Base-by-base conservation (phyloP, 1,139 yeast species). In the Protomyces inundatus region DNA sequence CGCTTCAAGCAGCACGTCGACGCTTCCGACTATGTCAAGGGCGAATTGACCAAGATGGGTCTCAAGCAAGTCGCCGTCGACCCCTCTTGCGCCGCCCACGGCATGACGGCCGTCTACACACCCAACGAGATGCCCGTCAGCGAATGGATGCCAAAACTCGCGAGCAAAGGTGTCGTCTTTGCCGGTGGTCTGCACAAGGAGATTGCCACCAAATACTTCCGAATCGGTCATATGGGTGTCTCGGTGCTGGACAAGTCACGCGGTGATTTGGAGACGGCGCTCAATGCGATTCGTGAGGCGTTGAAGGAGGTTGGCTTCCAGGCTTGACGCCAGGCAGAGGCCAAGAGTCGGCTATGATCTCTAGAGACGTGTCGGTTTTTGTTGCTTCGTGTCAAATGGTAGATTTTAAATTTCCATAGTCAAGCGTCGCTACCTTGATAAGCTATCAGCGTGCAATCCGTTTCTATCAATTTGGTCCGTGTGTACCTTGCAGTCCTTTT, bases 211-310 rank as follows among this genome's bases (percentile, higher is more conserved):
- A 86, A 87, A 75, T 90, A 90, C 78, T 89, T 91, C 79, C 84
- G 98, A 77, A 85, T 91, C 67, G 98, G 98, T 39, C 98, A 91
- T 77, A 91, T 91, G 98, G 97, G 97, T 69, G 84, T 83, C 56
- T 77, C 84, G 64, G 79, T 81, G 57, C 79, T 81, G 60, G 77
- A 77, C 66, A 75, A 71, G 54, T 74, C 76, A 64, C 73, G 77
- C 64, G 70, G 71, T n/a, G 82, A 80, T 70, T 71, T 80, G 35
- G 78, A 77, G 57, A 71, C 71, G 53, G 79, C 79, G 39, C 75
- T 76, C 62, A 70, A 72, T 23, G 80, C 78, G 34, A 75, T 81
- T 63, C 76, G 77, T 66, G 76, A 74, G 51, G 69, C 81, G 9
- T 71, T 80, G 46, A 70, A 71, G 45, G 80, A 80, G 67, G 73